Evolutionary conservation across 768 basidiomycete genomes (phyloP), one percentile per base, ranked within the genome.

Genomic region (Kwoniella bestiolae): DNA sequence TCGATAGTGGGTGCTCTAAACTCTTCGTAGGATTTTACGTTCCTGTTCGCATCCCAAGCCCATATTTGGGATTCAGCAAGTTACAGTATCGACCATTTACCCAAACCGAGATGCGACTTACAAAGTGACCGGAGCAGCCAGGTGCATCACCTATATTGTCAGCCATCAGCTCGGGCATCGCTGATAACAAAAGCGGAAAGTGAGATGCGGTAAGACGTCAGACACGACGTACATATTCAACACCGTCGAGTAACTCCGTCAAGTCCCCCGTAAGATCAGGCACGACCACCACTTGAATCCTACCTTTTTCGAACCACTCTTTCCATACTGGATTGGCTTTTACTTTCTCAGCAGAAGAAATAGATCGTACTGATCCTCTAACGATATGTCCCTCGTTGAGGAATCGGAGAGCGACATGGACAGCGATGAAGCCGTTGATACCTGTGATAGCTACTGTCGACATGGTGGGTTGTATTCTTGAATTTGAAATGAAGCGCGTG

Each of bases 1-100:
- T 74, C n/a, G 1, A 75, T 69, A 3, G 78, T 74, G 3, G 71
- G 71, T 14, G 53, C 61, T 11, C 63, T 56, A 60, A 70, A 76
- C 28, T 71, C 63, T 46, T 60, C 63, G 66, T 71, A 78, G 7
- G 51, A 46, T 25, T 66, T 65, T 12, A 60, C 67, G 41, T 50
- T 35, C 50, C 46, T 61, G 35, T n/a, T 26, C 3, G 44, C 9
- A 8, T 41, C 35, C 38, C 25, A 53, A 53, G 31, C n/a, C n/a
- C n/a, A n/a, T n/a, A n/a, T n/a, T n/a, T n/a, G n/a, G n/a, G n/a
- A n/a, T n/a, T n/a, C n/a, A n/a, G 3, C 31, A 41, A 8, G 53
- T 56, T 56, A n/a, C n/a, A n/a, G n/a, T n/a, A n/a, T n/a, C n/a
- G n/a, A n/a, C n/a, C n/a, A n/a, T n/a, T n/a, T n/a, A n/a, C n/a